Conservation (phyloP, 495 filamentous ascomycete species). For the Cenococcum geophilum region DNA sequence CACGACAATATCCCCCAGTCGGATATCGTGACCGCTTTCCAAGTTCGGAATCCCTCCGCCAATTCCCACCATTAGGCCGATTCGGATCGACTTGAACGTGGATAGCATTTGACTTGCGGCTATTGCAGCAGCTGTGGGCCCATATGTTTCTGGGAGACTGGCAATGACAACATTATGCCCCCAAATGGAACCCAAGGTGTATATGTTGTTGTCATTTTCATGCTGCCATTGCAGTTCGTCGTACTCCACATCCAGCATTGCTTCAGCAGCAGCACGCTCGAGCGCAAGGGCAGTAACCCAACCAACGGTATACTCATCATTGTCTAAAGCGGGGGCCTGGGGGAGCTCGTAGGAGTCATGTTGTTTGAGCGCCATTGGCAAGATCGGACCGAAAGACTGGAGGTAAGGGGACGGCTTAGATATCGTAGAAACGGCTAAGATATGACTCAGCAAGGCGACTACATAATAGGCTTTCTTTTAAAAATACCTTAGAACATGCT, state of each 20-base stretch:
- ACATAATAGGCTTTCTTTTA: too few species aligned
- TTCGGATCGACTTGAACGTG: conserved; percentile 1
- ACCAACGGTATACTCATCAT: background rate
- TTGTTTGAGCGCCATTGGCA: too few species aligned
- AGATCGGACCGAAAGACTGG: too few species aligned
- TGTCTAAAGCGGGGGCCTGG: background rate
- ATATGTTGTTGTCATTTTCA: conserved; percentile 24
- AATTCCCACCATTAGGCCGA: conserved; percentile 15
- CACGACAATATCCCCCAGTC: conserved; percentile 41
- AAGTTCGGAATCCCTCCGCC: conserved; percentile 35
- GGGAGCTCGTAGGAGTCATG: background rate
- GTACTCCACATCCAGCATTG: background rate
- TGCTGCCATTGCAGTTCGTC: background rate
- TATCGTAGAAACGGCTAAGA: too few species aligned
- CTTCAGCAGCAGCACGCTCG: background rate
- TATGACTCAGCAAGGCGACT: too few species aligned
- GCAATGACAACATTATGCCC: conserved; percentile 39
- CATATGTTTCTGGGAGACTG: conserved; percentile 35
- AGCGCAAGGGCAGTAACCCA: background rate
- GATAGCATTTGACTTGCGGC: conserved; percentile 11
- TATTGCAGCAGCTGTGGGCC: conserved; percentile 28
- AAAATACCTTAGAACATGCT: too few species aligned
- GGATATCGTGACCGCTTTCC: conserved; percentile 23
- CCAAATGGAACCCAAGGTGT: conserved; percentile 34
- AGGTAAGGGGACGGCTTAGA: too few species aligned